phyloP scores from a whole-genome alignment of 441 rosid species.

The Pelargonium citronellum region DNA sequence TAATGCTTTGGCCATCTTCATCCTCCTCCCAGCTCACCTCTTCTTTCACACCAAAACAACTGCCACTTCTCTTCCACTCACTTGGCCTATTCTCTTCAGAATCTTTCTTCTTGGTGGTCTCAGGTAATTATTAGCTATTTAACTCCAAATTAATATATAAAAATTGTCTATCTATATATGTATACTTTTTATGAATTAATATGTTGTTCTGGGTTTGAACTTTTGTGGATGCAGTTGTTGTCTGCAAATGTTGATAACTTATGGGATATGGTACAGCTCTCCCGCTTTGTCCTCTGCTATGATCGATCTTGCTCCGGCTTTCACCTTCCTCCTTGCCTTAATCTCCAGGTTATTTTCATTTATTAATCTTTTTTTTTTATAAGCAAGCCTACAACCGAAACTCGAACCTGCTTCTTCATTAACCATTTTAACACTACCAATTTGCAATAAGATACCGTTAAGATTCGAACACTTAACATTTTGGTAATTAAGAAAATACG shows the following conservation, averaged over 20 bases:
- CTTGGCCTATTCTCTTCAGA: slow-evolving; percentile 26
- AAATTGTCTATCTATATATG: no score
- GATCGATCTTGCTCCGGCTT: slow-evolving; percentile 35
- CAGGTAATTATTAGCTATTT: slow-evolving; percentile 22
- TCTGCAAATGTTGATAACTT: slow-evolving; percentile 25
- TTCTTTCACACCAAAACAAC: slow-evolving; percentile 23
- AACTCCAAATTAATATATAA: no score
- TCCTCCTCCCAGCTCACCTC: slow-evolving; percentile 34
- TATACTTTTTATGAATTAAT: no score
- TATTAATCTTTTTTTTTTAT: no score
- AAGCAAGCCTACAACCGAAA: no score
- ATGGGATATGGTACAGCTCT: slow-evolving; percentile 37
- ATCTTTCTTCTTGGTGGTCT: slow-evolving; percentile 35
- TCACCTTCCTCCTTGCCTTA: slow-evolving; percentile 43
- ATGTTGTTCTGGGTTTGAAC: no score
- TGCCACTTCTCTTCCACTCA: slow-evolving; percentile 24
- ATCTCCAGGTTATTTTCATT: slow-evolving; percentile 30
- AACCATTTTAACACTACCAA: no score
- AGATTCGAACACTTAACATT: no score
- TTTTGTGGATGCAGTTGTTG: slow-evolving; percentile 12
- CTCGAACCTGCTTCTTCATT: no score
- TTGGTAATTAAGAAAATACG: no score
- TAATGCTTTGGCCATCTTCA: slow-evolving; percentile 29
- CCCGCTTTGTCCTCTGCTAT: slow-evolving; percentile 38
- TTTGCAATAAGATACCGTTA: no score